Conservation (phyloP, 108 stramenopile species). For the Cyclotella cryptica region DNA sequence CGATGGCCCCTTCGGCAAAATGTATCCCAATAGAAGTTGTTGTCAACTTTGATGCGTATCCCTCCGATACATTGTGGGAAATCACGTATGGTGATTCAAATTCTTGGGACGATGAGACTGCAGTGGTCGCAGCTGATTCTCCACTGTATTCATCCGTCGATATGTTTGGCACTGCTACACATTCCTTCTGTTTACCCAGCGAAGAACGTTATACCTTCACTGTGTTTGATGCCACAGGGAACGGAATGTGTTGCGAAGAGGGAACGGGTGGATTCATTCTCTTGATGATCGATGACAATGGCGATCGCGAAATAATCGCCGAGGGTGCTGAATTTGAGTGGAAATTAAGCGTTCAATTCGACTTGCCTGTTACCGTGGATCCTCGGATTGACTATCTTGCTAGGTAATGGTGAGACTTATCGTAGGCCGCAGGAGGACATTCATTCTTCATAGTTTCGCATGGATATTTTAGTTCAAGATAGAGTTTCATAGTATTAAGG, state of each 20-base stretch:
- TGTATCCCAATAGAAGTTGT: slow-evolving; percentile 27
- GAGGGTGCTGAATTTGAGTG: slow-evolving; percentile 24
- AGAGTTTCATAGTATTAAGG: too few relatives aligned
- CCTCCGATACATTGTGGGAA: slow-evolving; percentile 23
- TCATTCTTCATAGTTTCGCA: too few relatives aligned
- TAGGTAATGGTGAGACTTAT: neutral
- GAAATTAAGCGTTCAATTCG: slow-evolving; percentile 11
- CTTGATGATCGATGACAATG: slow-evolving; percentile 14
- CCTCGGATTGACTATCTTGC: slow-evolving; percentile 9
- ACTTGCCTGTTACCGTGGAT: slow-evolving; percentile 1
- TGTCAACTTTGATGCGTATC: slow-evolving; percentile 31
- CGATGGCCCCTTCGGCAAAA: slow-evolving; percentile 15
- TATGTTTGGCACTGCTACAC: slow-evolving; percentile 1
- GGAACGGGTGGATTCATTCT: slow-evolving; percentile 21
- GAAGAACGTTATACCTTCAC: slow-evolving; percentile 22
- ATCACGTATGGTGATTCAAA: slow-evolving; percentile 13
- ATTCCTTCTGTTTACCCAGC: slow-evolving; percentile 23
- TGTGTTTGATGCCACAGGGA: slow-evolving; percentile 14
- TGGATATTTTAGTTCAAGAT: too few relatives aligned
- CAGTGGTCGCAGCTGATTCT: slow-evolving; percentile 21
- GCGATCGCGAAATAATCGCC: slow-evolving; percentile 13
- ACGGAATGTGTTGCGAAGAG: slow-evolving; percentile 24
- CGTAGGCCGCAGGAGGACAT: too few relatives aligned
- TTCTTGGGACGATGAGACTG: slow-evolving; percentile 8
- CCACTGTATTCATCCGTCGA: slow-evolving; percentile 8